Evolutionary conservation across 1,139 yeast species (phyloP).

Genomic region (Yamadazyma aaseri): DNA sequence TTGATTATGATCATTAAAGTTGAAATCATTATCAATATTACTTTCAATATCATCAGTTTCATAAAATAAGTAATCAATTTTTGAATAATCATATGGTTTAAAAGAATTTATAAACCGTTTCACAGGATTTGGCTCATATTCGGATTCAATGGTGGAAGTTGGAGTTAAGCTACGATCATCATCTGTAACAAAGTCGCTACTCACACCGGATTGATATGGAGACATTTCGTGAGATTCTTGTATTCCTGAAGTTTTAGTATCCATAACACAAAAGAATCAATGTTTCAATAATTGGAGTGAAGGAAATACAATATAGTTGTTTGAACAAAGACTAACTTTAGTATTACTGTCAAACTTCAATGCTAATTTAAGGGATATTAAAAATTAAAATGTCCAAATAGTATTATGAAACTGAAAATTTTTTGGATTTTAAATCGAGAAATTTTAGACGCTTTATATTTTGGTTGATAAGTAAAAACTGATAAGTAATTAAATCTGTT

Average conservation of each 20-base stretch:
- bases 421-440: too few species aligned
- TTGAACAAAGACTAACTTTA: too few species aligned
- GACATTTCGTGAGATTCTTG: conserved; percentile 9
- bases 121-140: conserved; percentile 20
- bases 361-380: too few species aligned
- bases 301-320: too few species aligned
- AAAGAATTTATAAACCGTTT: conserved; percentile 26
- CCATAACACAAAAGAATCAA: conserved; percentile 4
- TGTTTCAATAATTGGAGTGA: background rate
- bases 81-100: conserved; percentile 27
- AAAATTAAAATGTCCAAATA: too few species aligned
- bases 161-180: conserved; percentile 10
- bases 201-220: conserved; percentile 10
- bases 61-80: conserved; percentile 19
- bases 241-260: conserved; percentile 4
- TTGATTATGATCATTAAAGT: conserved; percentile 1
- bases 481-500: too few species aligned
- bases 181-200: conserved; percentile 9
- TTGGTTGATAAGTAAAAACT: too few species aligned
- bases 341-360: too few species aligned
- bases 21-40: conserved; percentile 1
- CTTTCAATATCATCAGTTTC: conserved; percentile 14
- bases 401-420: too few species aligned
- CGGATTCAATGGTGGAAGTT: conserved; percentile 13
- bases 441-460: too few species aligned